Evolutionary conservation across 2,329 filamentous ascomycete species (phyloP).

Genomic region (Hypocrella siamensis): DNA sequence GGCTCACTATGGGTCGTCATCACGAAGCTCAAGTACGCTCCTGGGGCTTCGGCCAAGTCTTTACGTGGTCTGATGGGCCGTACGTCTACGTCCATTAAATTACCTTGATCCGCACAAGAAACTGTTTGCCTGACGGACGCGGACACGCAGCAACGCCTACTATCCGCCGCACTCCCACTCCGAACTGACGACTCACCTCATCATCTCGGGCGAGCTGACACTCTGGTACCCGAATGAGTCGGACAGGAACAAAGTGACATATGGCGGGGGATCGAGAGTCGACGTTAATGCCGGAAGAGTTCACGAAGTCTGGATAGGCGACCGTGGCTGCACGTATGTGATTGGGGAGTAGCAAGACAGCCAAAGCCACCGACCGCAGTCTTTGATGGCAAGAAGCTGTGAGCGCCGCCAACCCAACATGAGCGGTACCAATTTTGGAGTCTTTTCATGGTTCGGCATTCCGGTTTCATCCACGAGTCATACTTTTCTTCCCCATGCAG

Average conservation of each 20-base stretch:
- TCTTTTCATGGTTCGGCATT: no score
- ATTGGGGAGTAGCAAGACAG: slow-evolving; percentile 35
- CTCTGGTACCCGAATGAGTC: slow-evolving; percentile 49
- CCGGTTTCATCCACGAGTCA: no score
- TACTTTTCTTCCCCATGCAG: no score
- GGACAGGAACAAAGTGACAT: slow-evolving; percentile 38
- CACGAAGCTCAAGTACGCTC: slow-evolving; percentile 45
- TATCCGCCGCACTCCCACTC: slow-evolving; percentile 53
- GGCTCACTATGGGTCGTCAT: slow-evolving; percentile 13
- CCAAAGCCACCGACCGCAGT: background rate
- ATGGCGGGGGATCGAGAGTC: slow-evolving; percentile 42
- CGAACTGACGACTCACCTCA: slow-evolving; percentile 52
- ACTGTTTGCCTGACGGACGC: slow-evolving; percentile 2
- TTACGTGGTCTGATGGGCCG: slow-evolving; percentile 58
- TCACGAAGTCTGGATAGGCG: slow-evolving; percentile 57
- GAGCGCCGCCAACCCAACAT: no score
- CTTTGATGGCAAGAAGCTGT: background rate
- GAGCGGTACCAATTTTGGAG: no score
- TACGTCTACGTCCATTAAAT: slow-evolving; percentile 25
- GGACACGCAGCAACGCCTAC: slow-evolving; percentile 45
- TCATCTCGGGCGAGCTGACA: slow-evolving; percentile 48
- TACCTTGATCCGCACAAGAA: background rate
- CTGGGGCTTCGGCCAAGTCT: slow-evolving; percentile 56
- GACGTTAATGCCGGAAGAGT: slow-evolving; percentile 48
- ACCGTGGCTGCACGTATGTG: slow-evolving; percentile 51